Conservation (phyloP, 176 grass and related monocot species). For the Oryza meyeriana region DNA sequence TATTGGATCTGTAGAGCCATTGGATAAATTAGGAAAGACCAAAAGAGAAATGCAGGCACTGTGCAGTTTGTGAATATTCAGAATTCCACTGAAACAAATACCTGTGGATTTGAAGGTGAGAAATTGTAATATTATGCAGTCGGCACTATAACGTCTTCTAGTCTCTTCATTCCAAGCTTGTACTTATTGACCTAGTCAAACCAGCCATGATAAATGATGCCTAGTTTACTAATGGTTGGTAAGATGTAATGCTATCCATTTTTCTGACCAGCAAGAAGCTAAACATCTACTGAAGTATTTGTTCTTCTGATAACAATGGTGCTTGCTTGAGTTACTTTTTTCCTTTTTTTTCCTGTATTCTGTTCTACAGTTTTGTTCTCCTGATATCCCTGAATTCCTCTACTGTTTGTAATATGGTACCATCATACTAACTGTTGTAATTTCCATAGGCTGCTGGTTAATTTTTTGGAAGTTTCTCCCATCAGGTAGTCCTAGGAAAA, state of each 20-base stretch:
- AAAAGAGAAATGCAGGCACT: conserved; percentile 4
- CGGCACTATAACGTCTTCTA: background rate
- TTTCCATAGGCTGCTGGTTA: conserved; percentile 15
- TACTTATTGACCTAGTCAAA: background rate
- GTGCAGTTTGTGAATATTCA: background rate
- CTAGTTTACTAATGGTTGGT: background rate
- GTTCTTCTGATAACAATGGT: background rate
- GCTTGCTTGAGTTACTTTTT: background rate
- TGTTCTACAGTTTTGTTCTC: background rate
- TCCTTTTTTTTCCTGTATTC: background rate
- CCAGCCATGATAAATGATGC: background rate
- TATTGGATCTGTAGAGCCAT: background rate
- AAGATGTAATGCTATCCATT: background rate
- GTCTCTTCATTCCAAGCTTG: background rate
- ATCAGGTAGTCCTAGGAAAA: background rate
- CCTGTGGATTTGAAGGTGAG: conserved; percentile 29
- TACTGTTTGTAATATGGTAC: background rate
- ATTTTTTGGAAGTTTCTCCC: background rate
- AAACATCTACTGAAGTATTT: background rate
- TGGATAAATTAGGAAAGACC: background rate
- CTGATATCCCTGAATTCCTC: too few relatives aligned
- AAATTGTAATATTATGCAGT: conserved; percentile 17
- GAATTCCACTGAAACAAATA: background rate
- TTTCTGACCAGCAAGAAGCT: background rate
- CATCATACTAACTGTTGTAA: background rate